phyloP scores from a whole-genome alignment of 2,329 filamentous ascomycete genomes.

The Talaromyces sp. region DNA sequence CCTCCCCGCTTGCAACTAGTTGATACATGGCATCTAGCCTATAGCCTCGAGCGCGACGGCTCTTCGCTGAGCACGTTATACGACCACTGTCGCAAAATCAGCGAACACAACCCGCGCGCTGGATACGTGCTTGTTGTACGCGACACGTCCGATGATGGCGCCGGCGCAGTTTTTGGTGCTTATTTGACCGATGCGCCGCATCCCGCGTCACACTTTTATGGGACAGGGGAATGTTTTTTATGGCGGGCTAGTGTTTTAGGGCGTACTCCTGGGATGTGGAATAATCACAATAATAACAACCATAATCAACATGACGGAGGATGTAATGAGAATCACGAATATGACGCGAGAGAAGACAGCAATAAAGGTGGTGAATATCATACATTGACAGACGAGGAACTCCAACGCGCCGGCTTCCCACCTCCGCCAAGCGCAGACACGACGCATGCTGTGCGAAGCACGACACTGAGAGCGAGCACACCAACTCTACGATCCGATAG shows the following conservation, averaged over 20 bases:
- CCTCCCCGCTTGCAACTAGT: slow-evolving; percentile 82
- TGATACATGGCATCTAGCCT: slow-evolving; percentile 81
- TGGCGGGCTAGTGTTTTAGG: slow-evolving; percentile 72
- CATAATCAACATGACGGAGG: not conserved
- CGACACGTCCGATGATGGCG: slow-evolving; percentile 52
- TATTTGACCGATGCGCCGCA: slow-evolving; percentile 89
- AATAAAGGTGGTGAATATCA: not conserved
- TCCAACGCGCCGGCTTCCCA: slow-evolving; percentile 57
- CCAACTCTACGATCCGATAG: not conserved
- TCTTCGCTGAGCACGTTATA: slow-evolving; percentile 85
- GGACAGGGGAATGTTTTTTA: slow-evolving; percentile 93
- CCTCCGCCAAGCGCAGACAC: slow-evolving; percentile 68
- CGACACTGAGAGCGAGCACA: slow-evolving; percentile 48
- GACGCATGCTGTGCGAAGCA: slow-evolving; percentile 58
- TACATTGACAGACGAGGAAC: slow-evolving; percentile 37
- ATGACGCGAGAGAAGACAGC: not conserved
- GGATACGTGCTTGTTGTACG: slow-evolving; percentile 87
- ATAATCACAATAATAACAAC: not conserved
- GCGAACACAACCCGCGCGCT: slow-evolving; percentile 63
- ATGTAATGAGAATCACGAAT: not conserved
- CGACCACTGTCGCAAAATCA: slow-evolving; percentile 66
- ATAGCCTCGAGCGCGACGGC: slow-evolving; percentile 88
- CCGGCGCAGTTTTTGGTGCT: slow-evolving; percentile 70
- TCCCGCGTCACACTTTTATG: slow-evolving; percentile 80
- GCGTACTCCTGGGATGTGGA: slow-evolving; percentile 31